Evolutionary conservation across 2,329 filamentous ascomycete species (phyloP).

Genomic region (Alternaria gaisen): DNA sequence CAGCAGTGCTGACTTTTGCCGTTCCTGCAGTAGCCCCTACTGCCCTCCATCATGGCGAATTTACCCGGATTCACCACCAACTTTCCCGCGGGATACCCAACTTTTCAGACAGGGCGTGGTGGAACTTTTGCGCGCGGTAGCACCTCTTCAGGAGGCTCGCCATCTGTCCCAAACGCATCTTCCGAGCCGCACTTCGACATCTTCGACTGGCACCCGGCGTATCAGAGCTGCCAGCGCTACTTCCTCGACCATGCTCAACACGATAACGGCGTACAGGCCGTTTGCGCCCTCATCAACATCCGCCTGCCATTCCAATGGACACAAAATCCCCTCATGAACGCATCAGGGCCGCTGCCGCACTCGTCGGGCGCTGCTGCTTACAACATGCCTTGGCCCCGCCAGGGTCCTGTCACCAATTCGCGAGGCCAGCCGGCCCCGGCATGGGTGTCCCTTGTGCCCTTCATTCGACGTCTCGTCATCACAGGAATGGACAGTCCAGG

Average conservation of each 20-base stretch:
- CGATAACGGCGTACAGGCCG: slow-evolving; percentile 80
- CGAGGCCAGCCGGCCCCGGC: slow-evolving; percentile 50
- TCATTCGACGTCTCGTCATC: slow-evolving; percentile 86
- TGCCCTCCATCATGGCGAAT: slow-evolving; percentile 35
- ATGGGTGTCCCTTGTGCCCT: slow-evolving; percentile 80
- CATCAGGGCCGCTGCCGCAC: slow-evolving; percentile 45
- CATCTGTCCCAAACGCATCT: slow-evolving; percentile 30
- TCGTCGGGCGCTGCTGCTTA: slow-evolving; percentile 45
- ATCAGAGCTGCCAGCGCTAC: slow-evolving; percentile 87
- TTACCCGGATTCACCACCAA: slow-evolving; percentile 43
- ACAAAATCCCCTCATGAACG: slow-evolving; percentile 57
- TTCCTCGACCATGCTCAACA: slow-evolving; percentile 93
- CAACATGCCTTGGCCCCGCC: slow-evolving; percentile 54
- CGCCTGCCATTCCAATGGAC: slow-evolving; percentile 83
- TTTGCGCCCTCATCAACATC: slow-evolving; percentile 93
- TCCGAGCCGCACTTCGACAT: slow-evolving; percentile 70
- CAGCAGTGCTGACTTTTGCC: slow-evolving; percentile 28
- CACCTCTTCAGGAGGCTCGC: slow-evolving; percentile 37
- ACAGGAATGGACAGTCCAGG: slow-evolving; percentile 89
- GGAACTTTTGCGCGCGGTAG: slow-evolving; percentile 39
- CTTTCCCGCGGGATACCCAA: slow-evolving; percentile 45
- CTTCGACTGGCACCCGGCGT: slow-evolving; percentile 91
- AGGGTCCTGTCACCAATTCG: slow-evolving; percentile 50
- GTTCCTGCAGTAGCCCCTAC: slow-evolving; percentile 41
- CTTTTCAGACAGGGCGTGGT: slow-evolving; percentile 34